Base-by-base conservation (phyloP, 2,329 filamentous ascomycete genomes). In the Fusarium mangiferae region DNA sequence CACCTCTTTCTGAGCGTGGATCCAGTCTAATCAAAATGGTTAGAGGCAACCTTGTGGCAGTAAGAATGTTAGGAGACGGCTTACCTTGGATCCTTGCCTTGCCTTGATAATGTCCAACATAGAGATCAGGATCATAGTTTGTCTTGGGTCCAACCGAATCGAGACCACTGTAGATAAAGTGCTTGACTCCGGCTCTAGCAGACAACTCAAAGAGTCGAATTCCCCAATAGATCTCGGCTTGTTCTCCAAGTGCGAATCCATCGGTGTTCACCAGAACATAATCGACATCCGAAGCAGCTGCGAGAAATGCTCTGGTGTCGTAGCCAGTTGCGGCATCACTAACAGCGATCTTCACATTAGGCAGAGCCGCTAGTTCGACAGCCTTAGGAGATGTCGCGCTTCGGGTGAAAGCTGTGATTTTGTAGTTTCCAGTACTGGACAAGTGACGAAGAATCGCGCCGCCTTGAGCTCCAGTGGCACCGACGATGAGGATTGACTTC, bases 371-470 rank as follows among this genome's bases (percentile, higher is more conserved):
- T 5, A 54, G 18, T 22, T 54, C 49, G 10, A 54, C n/a, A 12
- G 49, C 49, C 18, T 38, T 54, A 18, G 49, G 24, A 0, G 49
- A 38, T 0, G 33, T 36, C 0, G 33, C 33, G 1, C 49, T 54
- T 5, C 49, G 49, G 13, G 49, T 54, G 49, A 54, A 54, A 1
- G 49, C 49, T 1, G 33, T 54, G 3, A 54, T 38, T 1, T 9
- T 28, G 49, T 54, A 54, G 1, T 38, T 2, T 1, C 49, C 49
- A 2, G 33, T 54, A 3, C 49, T 54, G n/a, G 49, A 26, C 0
- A 54, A 18, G 18, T 54, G 10, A 9, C 13, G 33, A 0, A 54
- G 33, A 6, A 54, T 22, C 0, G 49, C 49, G 4, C 33, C 10
- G 13, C 49, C 49, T 28, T 54, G 49, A 22, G 49, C 49, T 10